Base-by-base conservation (phyloP, 2,329 filamentous ascomycete species). In the Ophiocordyceps australis region DNA sequence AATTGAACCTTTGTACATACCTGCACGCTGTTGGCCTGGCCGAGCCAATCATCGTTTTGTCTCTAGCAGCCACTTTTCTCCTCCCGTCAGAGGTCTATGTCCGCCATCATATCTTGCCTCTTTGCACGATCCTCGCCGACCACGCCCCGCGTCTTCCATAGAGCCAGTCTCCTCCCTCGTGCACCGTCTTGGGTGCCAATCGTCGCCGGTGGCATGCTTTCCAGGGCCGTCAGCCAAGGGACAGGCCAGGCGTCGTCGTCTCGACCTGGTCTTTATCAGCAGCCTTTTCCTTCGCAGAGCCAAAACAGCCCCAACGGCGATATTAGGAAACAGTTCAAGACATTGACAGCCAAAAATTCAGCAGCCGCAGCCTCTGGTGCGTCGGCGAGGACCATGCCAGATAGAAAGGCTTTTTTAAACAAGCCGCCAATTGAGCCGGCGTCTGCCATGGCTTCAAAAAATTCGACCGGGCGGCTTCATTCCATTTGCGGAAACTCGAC, bases 201-300 rank as follows among this genome's bases (percentile, higher is more conserved):
- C 20, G 25, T 24, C 14, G 19, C 23, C 8, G 18, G 24, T 19
- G 29, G 18, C 22, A 37, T 37, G 35, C 30, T 35, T 13, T 28
- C 28, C 22, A 31, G 34, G 18, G 35, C 33, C 11, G 20, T 18
- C 14, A 28, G 26, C 24, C 29, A 31, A 17, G 28, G 27, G 12
- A 23, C 29, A 46, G 51, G 54, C 31, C 48, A 46, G 28, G 38
- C 43, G 32, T 39, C 48, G 28, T 39, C 40, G 14, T 42, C 44
- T 8, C 47, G 47, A 26, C 35, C 40, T 7, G 35, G 43, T 24
- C 42, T 64, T 22, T 46, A 54, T 5, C 67, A 70, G 42, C 55
- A 64, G 30, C 48, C 65, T 11, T 66, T 72, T 34, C 57, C 65
- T 4, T 69, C 68, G 2, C 71, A 62, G 44, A 70, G 59, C 35